phyloP scores from a whole-genome alignment of 768 basidiomycete genomes.

The Collybia mongolica region DNA sequence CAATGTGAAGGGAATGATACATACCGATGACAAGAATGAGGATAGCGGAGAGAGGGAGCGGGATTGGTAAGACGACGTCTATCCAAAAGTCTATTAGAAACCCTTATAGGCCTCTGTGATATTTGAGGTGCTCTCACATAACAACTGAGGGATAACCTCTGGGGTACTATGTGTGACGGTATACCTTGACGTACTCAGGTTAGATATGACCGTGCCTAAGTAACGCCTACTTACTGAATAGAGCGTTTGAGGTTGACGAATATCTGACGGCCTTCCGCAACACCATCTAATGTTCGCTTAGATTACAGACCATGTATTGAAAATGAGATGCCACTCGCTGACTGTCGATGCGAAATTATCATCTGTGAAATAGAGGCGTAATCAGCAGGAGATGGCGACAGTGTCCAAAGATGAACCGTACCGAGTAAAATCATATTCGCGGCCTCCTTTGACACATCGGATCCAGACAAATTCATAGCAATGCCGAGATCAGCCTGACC shows the following conservation, averaged over 20 bases:
- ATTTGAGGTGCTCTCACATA: conserved; percentile 39
- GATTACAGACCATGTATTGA: background rate
- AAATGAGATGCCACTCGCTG: conserved; percentile 39
- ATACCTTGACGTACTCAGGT: conserved; percentile 35
- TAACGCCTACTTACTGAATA: conserved; percentile 48
- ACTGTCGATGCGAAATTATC: conserved; percentile 76
- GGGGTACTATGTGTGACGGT: conserved; percentile 68
- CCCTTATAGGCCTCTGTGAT: too few species aligned
- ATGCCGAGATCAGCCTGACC: conserved; percentile 65
- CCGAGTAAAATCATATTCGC: conserved; percentile 74
- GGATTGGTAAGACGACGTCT: conserved; percentile 71
- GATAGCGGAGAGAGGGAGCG: conserved; percentile 65
- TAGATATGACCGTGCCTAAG: background rate
- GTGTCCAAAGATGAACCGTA: conserved; percentile 17
- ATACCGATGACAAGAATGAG: conserved; percentile 69
- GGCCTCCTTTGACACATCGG: conserved; percentile 73
- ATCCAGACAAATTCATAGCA: conserved; percentile 75
- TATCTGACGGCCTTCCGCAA: conserved; percentile 66
- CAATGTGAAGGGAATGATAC: conserved; percentile 9
- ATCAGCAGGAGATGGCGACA: background rate
- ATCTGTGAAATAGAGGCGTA: conserved; percentile 29
- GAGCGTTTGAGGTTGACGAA: conserved; percentile 72
- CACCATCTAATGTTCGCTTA: conserved; percentile 46
- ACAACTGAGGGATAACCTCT: conserved; percentile 66
- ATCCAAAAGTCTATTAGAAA: background rate